Percentiles rank a stretch among this genome's conserved stretches.
phyloP scores from a whole-genome alignment of 2,329 filamentous ascomycete species.

The Teratosphaeria viscida region DNA sequence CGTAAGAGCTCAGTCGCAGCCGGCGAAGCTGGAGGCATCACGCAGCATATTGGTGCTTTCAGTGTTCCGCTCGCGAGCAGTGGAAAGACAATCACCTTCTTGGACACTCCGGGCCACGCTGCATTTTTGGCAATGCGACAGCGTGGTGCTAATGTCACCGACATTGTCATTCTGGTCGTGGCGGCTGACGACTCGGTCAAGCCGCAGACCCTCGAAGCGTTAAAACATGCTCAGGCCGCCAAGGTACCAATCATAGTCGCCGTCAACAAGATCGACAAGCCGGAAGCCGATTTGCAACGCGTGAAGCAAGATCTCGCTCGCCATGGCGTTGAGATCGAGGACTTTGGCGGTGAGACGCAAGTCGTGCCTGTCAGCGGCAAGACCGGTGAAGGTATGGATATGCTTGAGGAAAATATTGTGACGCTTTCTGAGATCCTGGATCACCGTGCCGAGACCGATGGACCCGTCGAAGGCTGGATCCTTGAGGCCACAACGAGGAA shows the following conservation, averaged over 20 bases:
- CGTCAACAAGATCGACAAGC: conserved; percentile 94
- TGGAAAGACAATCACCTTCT: conserved; percentile 86
- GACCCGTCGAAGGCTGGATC: conserved; percentile 83
- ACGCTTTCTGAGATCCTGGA: conserved; percentile 84
- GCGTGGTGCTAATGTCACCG: conserved; percentile 87
- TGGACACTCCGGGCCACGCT: conserved; percentile 92
- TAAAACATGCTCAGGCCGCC: conserved; percentile 81
- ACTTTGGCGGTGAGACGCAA: conserved; percentile 89
- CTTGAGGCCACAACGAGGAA: conserved; percentile 74
- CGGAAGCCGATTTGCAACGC: conserved; percentile 64
- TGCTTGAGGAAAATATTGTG: conserved; percentile 82
- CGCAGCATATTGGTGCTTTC: conserved; percentile 96
- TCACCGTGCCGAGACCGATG: conserved; percentile 66
- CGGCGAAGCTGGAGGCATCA: conserved; percentile 90
- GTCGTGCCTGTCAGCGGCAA: conserved; percentile 86
- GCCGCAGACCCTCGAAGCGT: conserved; percentile 89
- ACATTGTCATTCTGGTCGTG: conserved; percentile 92
- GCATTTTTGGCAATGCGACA: conserved; percentile 95
- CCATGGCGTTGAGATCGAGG: conserved; percentile 83
- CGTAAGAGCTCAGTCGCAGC: conserved; percentile 87
- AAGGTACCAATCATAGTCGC: conserved; percentile 94
- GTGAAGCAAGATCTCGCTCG: conserved; percentile 81
- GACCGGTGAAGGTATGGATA: conserved; percentile 82
- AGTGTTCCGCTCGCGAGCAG: conserved; percentile 65
- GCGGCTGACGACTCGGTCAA: conserved; percentile 96